Conservation (phyloP, 306 rosid genomes). For the Sindora glabra region DNA sequence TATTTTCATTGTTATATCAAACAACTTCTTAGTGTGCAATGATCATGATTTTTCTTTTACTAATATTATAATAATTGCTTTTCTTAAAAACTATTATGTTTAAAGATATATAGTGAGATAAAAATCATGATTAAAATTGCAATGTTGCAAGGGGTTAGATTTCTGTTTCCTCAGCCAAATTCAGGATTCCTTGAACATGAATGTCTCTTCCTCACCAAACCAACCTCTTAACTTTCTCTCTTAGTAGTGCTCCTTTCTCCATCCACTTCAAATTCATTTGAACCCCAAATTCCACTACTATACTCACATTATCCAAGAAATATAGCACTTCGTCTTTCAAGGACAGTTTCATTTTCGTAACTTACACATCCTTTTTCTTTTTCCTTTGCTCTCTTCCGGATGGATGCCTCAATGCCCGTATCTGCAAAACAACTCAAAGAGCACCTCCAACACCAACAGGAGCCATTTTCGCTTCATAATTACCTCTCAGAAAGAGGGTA, state of each 20-base stretch:
- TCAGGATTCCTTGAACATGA: conserved; percentile 7
- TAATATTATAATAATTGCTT: too few species aligned
- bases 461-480: conserved; percentile 25
- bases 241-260: conserved; percentile 11
- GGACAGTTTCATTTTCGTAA: neutral
- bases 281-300: neutral
- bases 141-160: conserved; percentile 16
- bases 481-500: conserved; percentile 38
- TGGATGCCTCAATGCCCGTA: conserved; percentile 25
- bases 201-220: conserved; percentile 21
- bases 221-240: conserved; percentile 14
- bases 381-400: too few species aligned
- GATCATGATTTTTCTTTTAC: too few species aligned
- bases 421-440: conserved; percentile 25
- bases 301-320: neutral
- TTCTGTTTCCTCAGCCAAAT: conserved; percentile 22
- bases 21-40: too few species aligned
- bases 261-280: neutral
- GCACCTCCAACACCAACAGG: conserved; percentile 32
- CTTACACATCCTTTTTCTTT: neutral
- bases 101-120: too few species aligned
- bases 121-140: too few species aligned
- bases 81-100: too few species aligned
- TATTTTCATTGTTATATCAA: too few species aligned
- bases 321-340: neutral